These are phyloP conservation scores for Castanea mollissima DNA, from an alignment of 306 rosid species.

Conservation along the genomic window DNA sequence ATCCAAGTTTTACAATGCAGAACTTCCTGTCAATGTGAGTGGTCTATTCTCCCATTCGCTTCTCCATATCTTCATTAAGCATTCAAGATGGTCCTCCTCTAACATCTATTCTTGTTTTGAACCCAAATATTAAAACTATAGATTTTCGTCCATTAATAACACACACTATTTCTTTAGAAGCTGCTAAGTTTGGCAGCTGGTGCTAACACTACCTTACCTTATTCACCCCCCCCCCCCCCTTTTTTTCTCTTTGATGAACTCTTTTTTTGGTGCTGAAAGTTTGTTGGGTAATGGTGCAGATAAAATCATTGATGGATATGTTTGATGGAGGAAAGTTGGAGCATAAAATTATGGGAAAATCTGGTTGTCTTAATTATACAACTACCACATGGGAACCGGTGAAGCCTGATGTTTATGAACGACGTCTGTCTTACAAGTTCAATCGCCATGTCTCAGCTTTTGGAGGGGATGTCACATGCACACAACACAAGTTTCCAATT, in stretches of 20 bases:
- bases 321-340: conserved; percentile 73
- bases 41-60: neutral
- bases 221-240: too few relatives aligned
- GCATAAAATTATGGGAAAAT: conserved; percentile 60
- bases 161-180: too few relatives aligned
- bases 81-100: neutral
- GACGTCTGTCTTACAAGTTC: conserved; percentile 60
- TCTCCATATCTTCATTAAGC: neutral
- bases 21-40: conserved; percentile 60
- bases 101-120: too few relatives aligned
- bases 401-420: conserved; percentile 40
- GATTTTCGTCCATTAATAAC: too few relatives aligned
- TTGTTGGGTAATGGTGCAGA: conserved; percentile 35
- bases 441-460: conserved; percentile 48
- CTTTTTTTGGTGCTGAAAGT: neutral
- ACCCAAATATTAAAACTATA: too few relatives aligned
- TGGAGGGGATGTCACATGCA: conserved; percentile 66
- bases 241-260: neutral
- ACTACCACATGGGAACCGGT: conserved; percentile 61
- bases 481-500: conserved; percentile 50
- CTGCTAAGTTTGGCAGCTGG: too few relatives aligned
- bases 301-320: conserved; percentile 51
- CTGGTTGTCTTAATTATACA: conserved; percentile 58
- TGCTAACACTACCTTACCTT: too few relatives aligned
- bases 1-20: conserved; percentile 56